A percentile compares a stretch with the other conserved stretches of the same genome.
phyloP scores from a whole-genome alignment of 2,329 filamentous ascomycete genomes.

The Samsoniella hepiali region DNA sequence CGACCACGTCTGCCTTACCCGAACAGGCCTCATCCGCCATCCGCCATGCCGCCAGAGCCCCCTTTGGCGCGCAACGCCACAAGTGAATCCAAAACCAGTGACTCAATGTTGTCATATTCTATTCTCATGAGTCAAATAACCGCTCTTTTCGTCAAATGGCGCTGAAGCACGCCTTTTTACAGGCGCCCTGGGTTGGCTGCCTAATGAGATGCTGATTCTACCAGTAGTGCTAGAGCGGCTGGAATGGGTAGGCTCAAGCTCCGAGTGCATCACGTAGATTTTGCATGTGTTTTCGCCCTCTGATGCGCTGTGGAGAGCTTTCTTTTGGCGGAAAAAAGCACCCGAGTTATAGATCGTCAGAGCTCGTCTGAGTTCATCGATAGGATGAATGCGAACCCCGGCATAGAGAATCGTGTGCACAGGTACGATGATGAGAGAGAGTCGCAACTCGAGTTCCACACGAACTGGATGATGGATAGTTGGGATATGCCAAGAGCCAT shows the following conservation, averaged over 20 bases:
- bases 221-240: conserved; percentile 61
- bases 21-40: not conserved
- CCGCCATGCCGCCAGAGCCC: not conserved
- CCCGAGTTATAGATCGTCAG: not conserved
- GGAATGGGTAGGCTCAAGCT: conserved; percentile 59
- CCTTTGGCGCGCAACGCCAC: not conserved
- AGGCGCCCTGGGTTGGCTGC: conserved; percentile 64
- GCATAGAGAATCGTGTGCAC: not conserved
- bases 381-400: not conserved
- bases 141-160: conserved; percentile 62
- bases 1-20: not conserved
- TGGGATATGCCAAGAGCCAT: no score
- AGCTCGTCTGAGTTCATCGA: not conserved
- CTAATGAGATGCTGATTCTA: conserved; percentile 76
- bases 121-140: conserved; percentile 79
- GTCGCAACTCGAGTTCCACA: no score
- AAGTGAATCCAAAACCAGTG: not conserved
- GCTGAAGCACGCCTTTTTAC: conserved; percentile 64
- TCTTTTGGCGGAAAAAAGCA: conserved; percentile 57
- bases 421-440: conserved; percentile 56
- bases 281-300: conserved; percentile 79
- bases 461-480: no score
- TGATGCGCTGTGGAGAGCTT: conserved; percentile 84
- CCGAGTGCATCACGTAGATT: conserved; percentile 80
- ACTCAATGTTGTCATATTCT: conserved; percentile 36